phyloP scores from a whole-genome alignment of 2,329 filamentous ascomycete genomes.

The Albifimbria verrucaria region DNA sequence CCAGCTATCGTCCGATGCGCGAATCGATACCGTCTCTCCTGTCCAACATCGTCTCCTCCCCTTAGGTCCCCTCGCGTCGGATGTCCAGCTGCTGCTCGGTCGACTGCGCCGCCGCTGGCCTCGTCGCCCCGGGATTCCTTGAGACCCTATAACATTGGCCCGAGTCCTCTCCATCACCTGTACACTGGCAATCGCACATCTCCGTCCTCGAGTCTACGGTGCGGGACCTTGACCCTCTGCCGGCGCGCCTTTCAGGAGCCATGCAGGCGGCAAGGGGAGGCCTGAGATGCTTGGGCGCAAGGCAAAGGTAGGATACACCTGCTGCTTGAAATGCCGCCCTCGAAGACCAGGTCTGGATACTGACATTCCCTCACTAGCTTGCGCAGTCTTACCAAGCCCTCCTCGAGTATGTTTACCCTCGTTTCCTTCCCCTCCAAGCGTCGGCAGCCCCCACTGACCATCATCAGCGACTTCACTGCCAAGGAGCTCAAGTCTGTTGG shows the following conservation, averaged over 20 bases:
- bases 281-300: constrained; percentile 58
- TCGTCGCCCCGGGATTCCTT: neutral
- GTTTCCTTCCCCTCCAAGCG: neutral
- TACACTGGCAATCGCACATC: too few relatives aligned
- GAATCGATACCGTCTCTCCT: too few relatives aligned
- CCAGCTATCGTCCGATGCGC: too few relatives aligned
- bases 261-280: constrained; percentile 55
- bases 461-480: constrained; percentile 86
- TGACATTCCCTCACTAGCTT: constrained; percentile 55
- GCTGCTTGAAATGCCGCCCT: neutral
- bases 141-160: too few relatives aligned
- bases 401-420: constrained; percentile 66
- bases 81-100: neutral
- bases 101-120: neutral
- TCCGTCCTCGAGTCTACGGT: too few relatives aligned
- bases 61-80: neutral
- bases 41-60: neutral
- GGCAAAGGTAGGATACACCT: constrained; percentile 50
- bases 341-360: neutral
- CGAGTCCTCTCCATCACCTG: too few relatives aligned
- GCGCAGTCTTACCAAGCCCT: constrained; percentile 95
- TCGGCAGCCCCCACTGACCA: constrained; percentile 7
- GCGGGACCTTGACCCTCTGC: too few relatives aligned
- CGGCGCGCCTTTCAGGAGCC: constrained; percentile 29
- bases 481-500: constrained; percentile 89